Evolutionary conservation across 345 rosid genomes (phyloP), one percentile per base, ranked within the genome.

Genomic region (Hibiscus trionum): DNA sequence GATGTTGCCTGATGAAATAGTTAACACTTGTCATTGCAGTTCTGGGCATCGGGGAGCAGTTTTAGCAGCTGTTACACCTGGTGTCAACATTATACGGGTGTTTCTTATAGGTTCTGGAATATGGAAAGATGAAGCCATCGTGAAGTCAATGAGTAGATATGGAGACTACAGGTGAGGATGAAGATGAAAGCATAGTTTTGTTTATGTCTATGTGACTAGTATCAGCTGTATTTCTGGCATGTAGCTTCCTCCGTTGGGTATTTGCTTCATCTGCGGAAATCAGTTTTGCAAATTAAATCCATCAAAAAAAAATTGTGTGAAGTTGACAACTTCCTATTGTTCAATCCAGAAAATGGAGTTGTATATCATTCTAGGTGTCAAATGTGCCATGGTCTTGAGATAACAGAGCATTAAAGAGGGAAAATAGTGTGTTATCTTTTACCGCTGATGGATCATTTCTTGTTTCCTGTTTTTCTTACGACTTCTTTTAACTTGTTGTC

Each of bases 101-200:
- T 81, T 95, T 78, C 83, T 95, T 52, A 74, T 95, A 69, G 99
- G 99, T 27, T 78, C 76, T 68, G 97, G 98, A 69, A 75, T 90
- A 46, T 80, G 79, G 89, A 89, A 92, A 71, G 91, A 92, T 76
- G 91, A 90, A 83, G 96, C 90, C 72, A 89, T 84, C 0, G 93
- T 92, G 76, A 89, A 90, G 89, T 90, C 99, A 66, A 95, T 92
- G 97, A 89, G 98, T 84, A 87, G 99, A 88, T 83, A 80, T 49
- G 98, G 99, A 72, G 88, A 95, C 73, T 82, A 73, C 85, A 90
- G 99, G 99, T 92, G 75, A 53, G 58, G 57, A 60, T 55, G 68
- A 8, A 11, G 42, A 61, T 61, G 50, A 53, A 57, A 29, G 24
- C 31, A 56, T 69, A 53, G n/a, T 11, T 15, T 49, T 47, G 2